Evolutionary conservation across 805 yeast species (phyloP), one percentile per base, ranked within the genome.

Genomic region (Lipomyces yamanashiensis): DNA sequence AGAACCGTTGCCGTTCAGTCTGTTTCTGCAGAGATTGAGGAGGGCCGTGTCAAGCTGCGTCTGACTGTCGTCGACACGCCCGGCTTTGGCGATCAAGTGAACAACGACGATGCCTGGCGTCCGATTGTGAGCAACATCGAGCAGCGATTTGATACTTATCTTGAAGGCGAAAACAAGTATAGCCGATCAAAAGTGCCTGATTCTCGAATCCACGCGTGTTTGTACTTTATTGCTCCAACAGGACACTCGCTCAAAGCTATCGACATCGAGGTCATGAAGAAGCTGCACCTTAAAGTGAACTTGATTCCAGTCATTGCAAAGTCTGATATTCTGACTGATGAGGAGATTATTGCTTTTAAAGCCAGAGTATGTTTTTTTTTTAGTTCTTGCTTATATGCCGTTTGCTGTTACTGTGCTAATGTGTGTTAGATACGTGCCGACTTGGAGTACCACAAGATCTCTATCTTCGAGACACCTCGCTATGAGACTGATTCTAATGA

Each of bases 191-290:
- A 84, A 19, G 82, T 87, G 67, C 82, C 79, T 62, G 99, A 95
- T 78, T 84, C 87, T 73, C 87, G 99, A 74, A 85, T 95, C 64
- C 99, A 95, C 76, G 98, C 97, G 40, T 86, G 92, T 75, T 79
- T 95, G 67, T 95, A 92, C 78, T 93, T 95, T 72, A 89, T 95
- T 73, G 97, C 93, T 78, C 99, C 99, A 71, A 92, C 98, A 33
- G 98, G 97, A 66, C 99, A 95, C 78, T 85, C 90, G 49, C 83
- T 95, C 75, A 89, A 87, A 75, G 87, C 97, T 19, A 82, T 95
- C 72, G 99, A 95, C 77, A 86, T 95, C 70, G 87, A 84, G 69
- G 89, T 92, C 71, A 90, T 95, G 90, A 87, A 87, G 74, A 85
- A 86, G 74, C 85, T 95, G 67, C 96, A 91, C 79, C 87, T 87